phyloP scores from a whole-genome alignment of 1,284 basidiomycete genomes.

The Ustilago hordei region DNA sequence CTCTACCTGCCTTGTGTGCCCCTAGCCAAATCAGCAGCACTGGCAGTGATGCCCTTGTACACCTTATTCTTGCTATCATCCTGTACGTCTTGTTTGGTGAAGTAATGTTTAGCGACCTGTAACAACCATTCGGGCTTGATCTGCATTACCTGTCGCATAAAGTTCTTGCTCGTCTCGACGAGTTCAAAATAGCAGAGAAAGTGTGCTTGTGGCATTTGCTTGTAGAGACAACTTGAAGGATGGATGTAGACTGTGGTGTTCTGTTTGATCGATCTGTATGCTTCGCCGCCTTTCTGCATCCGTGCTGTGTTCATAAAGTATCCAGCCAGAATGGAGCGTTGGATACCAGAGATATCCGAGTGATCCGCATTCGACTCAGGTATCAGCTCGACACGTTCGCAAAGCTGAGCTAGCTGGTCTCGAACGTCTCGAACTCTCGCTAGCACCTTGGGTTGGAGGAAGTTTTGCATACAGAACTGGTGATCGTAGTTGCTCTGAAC shows the following conservation, averaged over 20 bases:
- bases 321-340: conserved; percentile 92
- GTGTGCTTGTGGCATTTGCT: conserved; percentile 90
- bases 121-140: conserved; percentile 93
- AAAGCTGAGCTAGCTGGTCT: conserved; percentile 92
- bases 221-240: conserved; percentile 93
- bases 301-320: conserved; percentile 89
- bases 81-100: conserved; percentile 55
- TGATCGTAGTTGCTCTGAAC: conserved; percentile 90
- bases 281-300: conserved; percentile 63
- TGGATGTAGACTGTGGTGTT: conserved; percentile 91
- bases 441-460: conserved; percentile 95
- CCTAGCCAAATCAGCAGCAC: conserved; percentile 14
- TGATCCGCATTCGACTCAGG: conserved; percentile 87
- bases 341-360: conserved; percentile 89
- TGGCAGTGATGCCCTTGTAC: conserved; percentile 41
- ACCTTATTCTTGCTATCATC: conserved; percentile 24
- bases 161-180: conserved; percentile 75
- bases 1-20: background rate
- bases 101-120: conserved; percentile 74
- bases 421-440: conserved; percentile 91
- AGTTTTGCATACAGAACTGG: conserved; percentile 76
- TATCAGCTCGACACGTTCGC: conserved; percentile 95
- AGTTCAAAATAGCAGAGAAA: conserved; percentile 92
- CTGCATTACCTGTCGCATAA: conserved; percentile 90
- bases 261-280: conserved; percentile 90